Conservation (phyloP, 2,329 filamentous ascomycete genomes). For the Microsporum canis region DNA sequence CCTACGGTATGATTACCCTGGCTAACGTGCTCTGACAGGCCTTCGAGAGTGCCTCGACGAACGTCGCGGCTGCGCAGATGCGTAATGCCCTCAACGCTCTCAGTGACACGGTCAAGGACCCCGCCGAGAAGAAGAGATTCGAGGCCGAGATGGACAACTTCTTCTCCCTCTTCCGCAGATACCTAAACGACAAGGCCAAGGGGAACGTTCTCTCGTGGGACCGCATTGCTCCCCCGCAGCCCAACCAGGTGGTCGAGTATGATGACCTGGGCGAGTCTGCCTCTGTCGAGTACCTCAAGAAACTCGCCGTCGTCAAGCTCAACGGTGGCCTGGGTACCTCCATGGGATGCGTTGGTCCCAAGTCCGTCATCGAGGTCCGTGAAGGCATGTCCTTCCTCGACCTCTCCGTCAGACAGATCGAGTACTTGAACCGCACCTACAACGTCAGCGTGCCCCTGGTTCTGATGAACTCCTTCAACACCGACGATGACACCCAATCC, state of each 20-base stretch:
- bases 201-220: slow-evolving; percentile 94
- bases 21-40: slow-evolving; percentile 47
- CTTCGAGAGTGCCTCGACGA: slow-evolving; percentile 98
- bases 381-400: slow-evolving; percentile 99
- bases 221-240: slow-evolving; percentile 84
- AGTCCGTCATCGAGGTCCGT: slow-evolving; percentile 98
- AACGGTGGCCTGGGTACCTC: slow-evolving; percentile 98
- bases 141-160: slow-evolving; percentile 99
- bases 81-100: slow-evolving; percentile 92
- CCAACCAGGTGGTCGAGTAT: slow-evolving; percentile 91
- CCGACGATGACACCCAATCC: slow-evolving; percentile 89
- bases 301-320: slow-evolving; percentile 96
- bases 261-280: slow-evolving; percentile 78
- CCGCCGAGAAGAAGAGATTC: slow-evolving; percentile 64
- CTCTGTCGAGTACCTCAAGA: slow-evolving; percentile 88
- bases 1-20: neutral
- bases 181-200: slow-evolving; percentile 98
- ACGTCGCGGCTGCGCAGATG: slow-evolving; percentile 97
- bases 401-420: slow-evolving; percentile 95
- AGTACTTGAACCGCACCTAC: slow-evolving; percentile 98
- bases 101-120: slow-evolving; percentile 76
- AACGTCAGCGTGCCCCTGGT: slow-evolving; percentile 95
- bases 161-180: slow-evolving; percentile 95
- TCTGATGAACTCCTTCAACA: slow-evolving; percentile 99
- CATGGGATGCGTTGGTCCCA: slow-evolving; percentile 98